Evolutionary conservation across 1,284 basidiomycete genomes (phyloP).

Genomic region (Fomitopsis betulina): DNA sequence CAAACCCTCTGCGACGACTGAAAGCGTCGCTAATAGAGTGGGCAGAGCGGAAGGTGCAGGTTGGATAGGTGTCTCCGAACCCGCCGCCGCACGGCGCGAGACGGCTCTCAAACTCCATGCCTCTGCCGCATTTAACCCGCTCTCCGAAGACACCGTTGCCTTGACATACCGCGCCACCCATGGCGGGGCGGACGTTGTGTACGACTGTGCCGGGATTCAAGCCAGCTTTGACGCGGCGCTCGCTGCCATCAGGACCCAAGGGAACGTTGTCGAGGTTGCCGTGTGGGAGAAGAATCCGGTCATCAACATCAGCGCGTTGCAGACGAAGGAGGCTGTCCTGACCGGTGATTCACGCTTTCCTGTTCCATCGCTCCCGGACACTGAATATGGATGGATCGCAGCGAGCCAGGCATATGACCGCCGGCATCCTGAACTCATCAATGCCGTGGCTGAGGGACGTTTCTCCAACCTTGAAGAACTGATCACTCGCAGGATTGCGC

Average conservation of each 20-base stretch:
- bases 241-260: conserved; percentile 22
- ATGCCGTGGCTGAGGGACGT: conserved; percentile 23
- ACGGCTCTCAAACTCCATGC: conserved; percentile 23
- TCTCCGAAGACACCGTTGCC: conserved; percentile 13
- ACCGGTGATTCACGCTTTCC: conserved; percentile 8
- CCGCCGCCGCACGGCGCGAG: conserved; percentile 22
- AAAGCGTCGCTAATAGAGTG: too few species aligned
- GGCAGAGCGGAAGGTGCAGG: conserved; percentile 16
- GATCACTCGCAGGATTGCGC: conserved; percentile 25
- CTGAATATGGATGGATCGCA: neutral
- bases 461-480: conserved; percentile 22
- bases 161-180: conserved; percentile 18
- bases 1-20: too few species aligned
- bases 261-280: conserved; percentile 26
- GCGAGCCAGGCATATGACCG: conserved; percentile 22
- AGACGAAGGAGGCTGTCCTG: conserved; percentile 25
- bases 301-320: conserved; percentile 23
- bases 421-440: conserved; percentile 24
- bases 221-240: conserved; percentile 23
- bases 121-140: conserved; percentile 23
- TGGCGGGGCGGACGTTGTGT: conserved; percentile 27
- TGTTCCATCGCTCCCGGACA: neutral
- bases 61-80: conserved; percentile 28
- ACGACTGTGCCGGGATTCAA: conserved; percentile 30
- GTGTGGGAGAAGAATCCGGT: conserved; percentile 23